A percentile compares a stretch with the other conserved stretches of the same genome.
Conservation (phyloP, 495 filamentous ascomycete species). For the Penicillium canescens region DNA sequence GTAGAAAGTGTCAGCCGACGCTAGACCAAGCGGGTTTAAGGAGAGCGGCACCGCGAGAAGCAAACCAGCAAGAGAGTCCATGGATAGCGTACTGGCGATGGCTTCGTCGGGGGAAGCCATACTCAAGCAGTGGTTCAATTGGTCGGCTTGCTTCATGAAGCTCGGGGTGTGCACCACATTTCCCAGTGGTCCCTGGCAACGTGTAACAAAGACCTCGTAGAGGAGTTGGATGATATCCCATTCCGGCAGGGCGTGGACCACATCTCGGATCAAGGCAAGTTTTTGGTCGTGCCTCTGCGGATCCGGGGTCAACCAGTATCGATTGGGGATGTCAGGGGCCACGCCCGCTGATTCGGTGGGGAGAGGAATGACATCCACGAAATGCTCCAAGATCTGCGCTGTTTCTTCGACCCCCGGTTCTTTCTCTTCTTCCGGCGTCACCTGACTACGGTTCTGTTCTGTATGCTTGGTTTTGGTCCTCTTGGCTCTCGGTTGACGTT, state of each 20-base stretch:
- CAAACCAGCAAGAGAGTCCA: conserved; percentile 7
- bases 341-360: neutral
- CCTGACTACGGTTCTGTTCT: neutral
- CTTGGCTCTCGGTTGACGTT: conserved; percentile 25
- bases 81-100: neutral
- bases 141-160: conserved; percentile 18
- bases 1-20: neutral
- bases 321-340: conserved; percentile 8
- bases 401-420: conserved; percentile 6
- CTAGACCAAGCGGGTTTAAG: neutral
- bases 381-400: conserved; percentile 6
- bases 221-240: conserved; percentile 15
- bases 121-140: neutral
- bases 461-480: conserved; percentile 1
- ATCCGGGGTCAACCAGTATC: conserved; percentile 6
- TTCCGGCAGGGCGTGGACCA: conserved; percentile 19
- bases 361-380: conserved; percentile 3
- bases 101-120: neutral
- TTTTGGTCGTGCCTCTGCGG: conserved; percentile 1
- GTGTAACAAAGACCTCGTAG: conserved; percentile 25
- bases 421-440: neutral
- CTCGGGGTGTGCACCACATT: conserved; percentile 26
- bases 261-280: conserved; percentile 17
- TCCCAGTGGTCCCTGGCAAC: conserved; percentile 29
- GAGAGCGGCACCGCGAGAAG: conserved; percentile 8